Percentiles rank a stretch among this genome's conserved stretches.
Evolutionary conservation across 2,329 filamentous ascomycete species (phyloP).

Genomic region (Colletotrichum destructivum): DNA sequence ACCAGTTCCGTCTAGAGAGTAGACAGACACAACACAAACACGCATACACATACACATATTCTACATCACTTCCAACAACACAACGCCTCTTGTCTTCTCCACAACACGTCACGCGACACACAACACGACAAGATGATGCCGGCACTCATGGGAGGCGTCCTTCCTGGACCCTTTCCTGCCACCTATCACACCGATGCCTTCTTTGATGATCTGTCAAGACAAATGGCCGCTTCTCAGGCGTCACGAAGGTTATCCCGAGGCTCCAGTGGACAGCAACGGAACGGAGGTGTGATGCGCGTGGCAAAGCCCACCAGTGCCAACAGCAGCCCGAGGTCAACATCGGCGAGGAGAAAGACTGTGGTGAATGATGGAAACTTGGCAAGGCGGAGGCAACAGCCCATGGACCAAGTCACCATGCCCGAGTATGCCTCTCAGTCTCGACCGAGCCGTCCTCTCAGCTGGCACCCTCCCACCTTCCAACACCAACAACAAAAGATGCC

Average conservation of each 20-base stretch:
- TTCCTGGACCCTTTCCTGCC: slow-evolving; percentile 49
- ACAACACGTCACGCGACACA: background rate
- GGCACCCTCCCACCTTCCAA: slow-evolving; percentile 76
- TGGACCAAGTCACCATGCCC: slow-evolving; percentile 60
- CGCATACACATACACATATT: background rate
- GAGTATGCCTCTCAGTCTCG: slow-evolving; percentile 52
- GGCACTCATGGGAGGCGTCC: slow-evolving; percentile 52
- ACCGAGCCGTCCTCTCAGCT: slow-evolving; percentile 77
- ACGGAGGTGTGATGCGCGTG: slow-evolving; percentile 69
- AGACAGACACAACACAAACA: background rate
- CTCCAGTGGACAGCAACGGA: slow-evolving; percentile 66
- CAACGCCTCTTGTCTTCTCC: background rate
- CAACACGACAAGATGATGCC: slow-evolving; percentile 50
- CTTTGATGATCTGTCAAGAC: slow-evolving; percentile 67
- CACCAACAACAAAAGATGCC: slow-evolving; percentile 55
- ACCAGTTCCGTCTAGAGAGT: background rate
- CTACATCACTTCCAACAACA: background rate
- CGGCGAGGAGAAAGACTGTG: slow-evolving; percentile 69
- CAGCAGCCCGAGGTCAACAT: slow-evolving; percentile 75
- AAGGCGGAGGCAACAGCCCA: slow-evolving; percentile 62
- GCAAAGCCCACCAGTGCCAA: slow-evolving; percentile 77
- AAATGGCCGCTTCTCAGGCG: slow-evolving; percentile 64
- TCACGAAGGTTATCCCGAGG: slow-evolving; percentile 64
- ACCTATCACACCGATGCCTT: slow-evolving; percentile 60
- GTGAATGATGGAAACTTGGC: slow-evolving; percentile 65